Percentiles rank a stretch among this genome's conserved stretches.
phyloP scores from a whole-genome alignment of 495 filamentous ascomycete species.

The Lineolata rhizophorae region DNA sequence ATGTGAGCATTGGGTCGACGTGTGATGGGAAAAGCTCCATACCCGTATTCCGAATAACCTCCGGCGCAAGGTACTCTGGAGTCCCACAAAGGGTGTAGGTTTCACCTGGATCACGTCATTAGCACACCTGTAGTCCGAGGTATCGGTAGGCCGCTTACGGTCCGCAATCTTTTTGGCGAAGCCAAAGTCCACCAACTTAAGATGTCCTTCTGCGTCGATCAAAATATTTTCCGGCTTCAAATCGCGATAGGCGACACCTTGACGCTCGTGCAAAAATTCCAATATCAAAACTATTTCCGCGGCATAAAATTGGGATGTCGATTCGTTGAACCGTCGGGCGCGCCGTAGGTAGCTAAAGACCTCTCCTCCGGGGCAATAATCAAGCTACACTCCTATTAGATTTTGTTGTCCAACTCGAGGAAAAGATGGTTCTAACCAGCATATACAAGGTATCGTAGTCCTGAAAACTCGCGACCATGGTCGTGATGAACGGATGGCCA shows the following conservation, averaged over 20 bases:
- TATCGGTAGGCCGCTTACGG: slow-evolving; percentile 19
- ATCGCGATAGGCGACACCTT: slow-evolving; percentile 82
- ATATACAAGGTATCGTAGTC: slow-evolving; percentile 80
- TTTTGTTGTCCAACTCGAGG: not conserved
- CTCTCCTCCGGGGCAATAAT: slow-evolving; percentile 87
- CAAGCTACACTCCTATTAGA: slow-evolving; percentile 28
- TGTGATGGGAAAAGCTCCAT: slow-evolving; percentile 1
- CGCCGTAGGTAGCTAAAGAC: slow-evolving; percentile 84
- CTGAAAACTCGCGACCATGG: slow-evolving; percentile 73
- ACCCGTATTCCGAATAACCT: slow-evolving; percentile 81
- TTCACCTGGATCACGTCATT: slow-evolving; percentile 28
- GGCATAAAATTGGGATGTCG: slow-evolving; percentile 76
- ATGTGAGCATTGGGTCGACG: not conserved
- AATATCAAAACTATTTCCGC: slow-evolving; percentile 88
- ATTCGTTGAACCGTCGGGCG: slow-evolving; percentile 66
- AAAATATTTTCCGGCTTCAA: slow-evolving; percentile 94
- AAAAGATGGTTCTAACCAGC: slow-evolving; percentile 35
- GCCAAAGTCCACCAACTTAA: slow-evolving; percentile 96
- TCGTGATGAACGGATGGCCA: slow-evolving; percentile 89
- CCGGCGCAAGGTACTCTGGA: slow-evolving; percentile 87
- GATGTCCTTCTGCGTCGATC: slow-evolving; percentile 75
- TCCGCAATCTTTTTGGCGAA: slow-evolving; percentile 70
- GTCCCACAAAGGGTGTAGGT: slow-evolving; percentile 95
- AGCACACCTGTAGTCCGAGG: not conserved
- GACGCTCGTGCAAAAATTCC: slow-evolving; percentile 73